Base-by-base conservation (phyloP, 129 eudicot genomes). In the Rutidosis leptorrhynchoides region DNA sequence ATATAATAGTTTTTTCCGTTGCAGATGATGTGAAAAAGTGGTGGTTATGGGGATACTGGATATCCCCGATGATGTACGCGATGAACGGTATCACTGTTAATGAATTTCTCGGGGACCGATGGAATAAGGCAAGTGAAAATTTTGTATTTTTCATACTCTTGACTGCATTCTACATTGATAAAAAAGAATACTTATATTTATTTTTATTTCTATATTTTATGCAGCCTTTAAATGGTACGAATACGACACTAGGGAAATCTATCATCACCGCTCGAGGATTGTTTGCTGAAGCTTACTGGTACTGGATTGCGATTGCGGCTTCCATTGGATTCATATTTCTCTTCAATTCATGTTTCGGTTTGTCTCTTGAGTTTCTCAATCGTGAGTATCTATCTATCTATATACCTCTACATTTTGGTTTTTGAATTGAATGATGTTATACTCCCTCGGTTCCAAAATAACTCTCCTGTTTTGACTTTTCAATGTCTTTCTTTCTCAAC, bases 41-140 rank as follows among this genome's bases (percentile, higher is more conserved):
- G 93, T 71, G 82, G 87, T 35, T 78, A 49, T 85, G 91, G 91
- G 91, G 82, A 2, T 85, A 85, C 57, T 85, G 78, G 74, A 5
- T 68, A n/a, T 86, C 89, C 15, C 93, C 93, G 25, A 52, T 86
- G 79, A 86, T 80, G 85, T 86, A 86, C 24, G 84, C 78, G 11
- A 77, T 70, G 83, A 83, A 86, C 23, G 93, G 86, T 19, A 66
- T 86, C 30, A 62, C 62, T 1, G 84, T 78, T 49, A 86, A 83
- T 56, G 93, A 86, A 65, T 86, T 83, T 62, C 86, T 83, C 10
- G 86, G 63, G 8, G 58, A 78, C 45, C 37, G 74, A 10, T 84
- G 86, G 86, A 80, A 58, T 28, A 59, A 83, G 32, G 96, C 80
- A 77, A 78, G 80, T 69, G 19, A 26, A 16, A 23, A 45, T 29